Conservation (phyloP, 1,284 basidiomycete species). For the Dichomitus squalens region DNA sequence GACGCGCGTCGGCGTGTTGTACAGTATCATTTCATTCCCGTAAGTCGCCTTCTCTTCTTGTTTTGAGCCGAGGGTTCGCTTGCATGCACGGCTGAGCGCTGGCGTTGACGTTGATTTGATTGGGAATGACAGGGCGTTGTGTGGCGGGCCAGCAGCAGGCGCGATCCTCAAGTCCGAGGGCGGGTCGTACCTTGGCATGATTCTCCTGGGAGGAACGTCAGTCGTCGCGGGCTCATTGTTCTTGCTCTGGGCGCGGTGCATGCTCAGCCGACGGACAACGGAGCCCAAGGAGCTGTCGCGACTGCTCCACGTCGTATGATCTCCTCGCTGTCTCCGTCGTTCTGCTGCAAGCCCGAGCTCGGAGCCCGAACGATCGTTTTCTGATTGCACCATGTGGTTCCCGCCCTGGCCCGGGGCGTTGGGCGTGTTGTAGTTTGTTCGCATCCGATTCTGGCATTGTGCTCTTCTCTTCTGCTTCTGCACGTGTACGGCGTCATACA, state of each 20-base stretch:
- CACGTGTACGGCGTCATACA: neutral
- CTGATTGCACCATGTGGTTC: neutral
- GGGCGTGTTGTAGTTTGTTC: neutral
- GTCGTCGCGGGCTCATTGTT: conserved; percentile 57
- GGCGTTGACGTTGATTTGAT: neutral
- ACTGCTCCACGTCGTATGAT: neutral
- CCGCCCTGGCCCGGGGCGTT: neutral
- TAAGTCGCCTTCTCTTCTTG: conserved; percentile 40
- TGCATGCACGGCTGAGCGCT: neutral
- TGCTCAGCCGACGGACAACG: conserved; percentile 36
- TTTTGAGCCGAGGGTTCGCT: neutral
- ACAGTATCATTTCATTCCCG: conserved; percentile 65
- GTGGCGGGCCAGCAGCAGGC: conserved; percentile 63
- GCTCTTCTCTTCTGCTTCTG: neutral
- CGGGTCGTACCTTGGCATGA: conserved; percentile 53
- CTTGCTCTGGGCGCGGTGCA: conserved; percentile 49
- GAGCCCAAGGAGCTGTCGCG: neutral
- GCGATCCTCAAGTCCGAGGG: conserved; percentile 46
- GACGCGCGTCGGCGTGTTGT: conserved; percentile 59
- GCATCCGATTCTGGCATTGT: neutral
- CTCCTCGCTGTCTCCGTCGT: neutral
- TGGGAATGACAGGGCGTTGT: conserved; percentile 47
- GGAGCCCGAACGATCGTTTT: neutral
- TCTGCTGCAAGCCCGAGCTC: neutral
- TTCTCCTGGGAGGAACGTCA: conserved; percentile 59